Evolutionary conservation across 2,329 filamentous ascomycete genomes (phyloP).

Genomic region (Huntiella bhutanensis): DNA sequence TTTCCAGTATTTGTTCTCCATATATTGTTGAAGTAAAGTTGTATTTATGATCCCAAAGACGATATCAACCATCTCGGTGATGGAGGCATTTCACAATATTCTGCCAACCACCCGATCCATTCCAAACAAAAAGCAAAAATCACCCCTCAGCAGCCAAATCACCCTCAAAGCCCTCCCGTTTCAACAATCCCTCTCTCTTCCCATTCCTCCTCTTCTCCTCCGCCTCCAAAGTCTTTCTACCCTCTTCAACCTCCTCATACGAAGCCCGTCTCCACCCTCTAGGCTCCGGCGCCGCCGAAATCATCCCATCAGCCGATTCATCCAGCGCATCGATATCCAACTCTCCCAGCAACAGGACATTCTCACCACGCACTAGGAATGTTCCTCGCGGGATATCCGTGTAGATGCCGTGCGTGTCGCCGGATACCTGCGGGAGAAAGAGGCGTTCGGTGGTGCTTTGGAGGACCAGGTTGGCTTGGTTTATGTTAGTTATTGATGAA

Average conservation of each 20-base stretch:
- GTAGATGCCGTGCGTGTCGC: conserved; percentile 36
- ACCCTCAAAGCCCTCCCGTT: conserved; percentile 68
- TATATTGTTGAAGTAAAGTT: no score
- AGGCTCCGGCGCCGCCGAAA: conserved; percentile 46
- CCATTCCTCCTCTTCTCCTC: conserved; percentile 58
- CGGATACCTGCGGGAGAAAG: conserved; percentile 38
- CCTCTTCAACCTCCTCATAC: conserved; percentile 47
- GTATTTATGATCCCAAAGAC: no score
- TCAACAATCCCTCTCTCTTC: conserved; percentile 48
- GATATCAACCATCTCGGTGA: background rate
- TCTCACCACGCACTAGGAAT: conserved; percentile 87
- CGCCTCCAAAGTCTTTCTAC: conserved; percentile 53
- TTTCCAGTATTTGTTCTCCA: no score
- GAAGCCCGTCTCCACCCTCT: conserved; percentile 46
- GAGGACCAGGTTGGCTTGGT: conserved; percentile 74
- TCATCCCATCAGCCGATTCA: conserved; percentile 51
- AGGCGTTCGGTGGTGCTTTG: conserved; percentile 84
- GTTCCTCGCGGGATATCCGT: conserved; percentile 73
- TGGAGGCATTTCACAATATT: conserved; percentile 43
- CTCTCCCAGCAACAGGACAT: conserved; percentile 87
- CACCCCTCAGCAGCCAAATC: conserved; percentile 27
- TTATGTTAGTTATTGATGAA: background rate
- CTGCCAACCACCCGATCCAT: conserved; percentile 22
- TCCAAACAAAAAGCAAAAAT: conserved; percentile 10
- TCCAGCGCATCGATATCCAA: conserved; percentile 96